Evolutionary conservation across 176 grass and related monocot species (phyloP).

Genomic region (Triticum monococcum): DNA sequence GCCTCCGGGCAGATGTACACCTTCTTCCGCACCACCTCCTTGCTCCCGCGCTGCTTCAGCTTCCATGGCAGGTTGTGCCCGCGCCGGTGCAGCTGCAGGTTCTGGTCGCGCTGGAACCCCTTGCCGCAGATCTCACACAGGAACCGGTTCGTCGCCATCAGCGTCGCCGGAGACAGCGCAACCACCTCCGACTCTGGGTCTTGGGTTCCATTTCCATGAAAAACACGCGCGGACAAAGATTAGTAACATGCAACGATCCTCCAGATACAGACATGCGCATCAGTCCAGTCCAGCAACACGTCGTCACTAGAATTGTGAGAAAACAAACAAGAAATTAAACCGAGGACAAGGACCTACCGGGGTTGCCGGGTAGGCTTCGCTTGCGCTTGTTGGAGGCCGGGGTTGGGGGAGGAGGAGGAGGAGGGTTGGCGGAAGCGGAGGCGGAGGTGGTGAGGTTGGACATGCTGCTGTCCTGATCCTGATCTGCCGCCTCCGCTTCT

Average conservation of each 20-base stretch:
- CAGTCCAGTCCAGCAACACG: not conserved
- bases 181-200: constrained; percentile 93
- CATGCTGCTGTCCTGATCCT: constrained; percentile 48
- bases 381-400: constrained; percentile 63
- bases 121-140: constrained; percentile 97
- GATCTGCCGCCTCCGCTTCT: not conserved
- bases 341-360: constrained; percentile 38
- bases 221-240: not conserved
- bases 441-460: constrained; percentile 52
- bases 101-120: constrained; percentile 97
- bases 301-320: not conserved
- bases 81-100: constrained; percentile 95
- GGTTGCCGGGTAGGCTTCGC: constrained; percentile 87
- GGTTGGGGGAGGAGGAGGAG: constrained; percentile 15
- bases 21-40: constrained; percentile 55
- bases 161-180: constrained; percentile 89
- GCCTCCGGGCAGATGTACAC: constrained; percentile 90
- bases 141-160: constrained; percentile 97
- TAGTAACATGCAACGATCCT: not conserved
- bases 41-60: constrained; percentile 72
- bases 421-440: not conserved
- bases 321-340: not conserved
- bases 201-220: not conserved
- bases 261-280: not conserved
- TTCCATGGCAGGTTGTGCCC: constrained; percentile 99